Evolutionary conservation across 257 asterid species (phyloP), one percentile per base, ranked within the genome.

Genomic region (Osmanthus fragrans): DNA sequence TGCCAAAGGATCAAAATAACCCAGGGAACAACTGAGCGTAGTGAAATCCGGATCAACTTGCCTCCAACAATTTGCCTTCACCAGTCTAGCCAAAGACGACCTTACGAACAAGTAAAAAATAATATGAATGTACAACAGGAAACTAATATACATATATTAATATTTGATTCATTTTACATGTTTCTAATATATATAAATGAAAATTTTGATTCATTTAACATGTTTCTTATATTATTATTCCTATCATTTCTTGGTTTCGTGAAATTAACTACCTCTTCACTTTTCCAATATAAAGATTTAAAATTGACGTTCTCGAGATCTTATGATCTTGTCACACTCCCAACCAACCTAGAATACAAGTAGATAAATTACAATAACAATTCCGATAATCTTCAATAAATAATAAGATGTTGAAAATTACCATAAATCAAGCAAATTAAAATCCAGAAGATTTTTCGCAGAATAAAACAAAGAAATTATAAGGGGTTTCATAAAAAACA

Each of bases 401-500:
- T 70, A 64, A 34, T 51, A 76, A 63, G 76, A 49, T 34, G 40
- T 70, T 54, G 32, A 67, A 63, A 63, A 10, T 63, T 63, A 63
- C 34, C 18, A 63, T 63, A 34, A 6, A 6, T 47, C 39, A 70
- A 70, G 69, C 34, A 77, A 72, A 39, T 47, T 25, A 64, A 29
- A 74, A 45, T 16, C 39, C 15, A 72, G 64, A 73, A 21, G 16
- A 32, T 8, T 21, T 51, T 73, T 64, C 13, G 45, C 64, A 45
- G 30, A 71, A 72, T 23, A 15, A 64, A 66, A 36, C 47, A 54
- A 39, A 27, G 60, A 79, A 69, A 70, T 77, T 18, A 69, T 36
- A 77, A 77, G 67, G 60, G 73, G 74, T 54, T 70, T 68, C 72
- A 75, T 56, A 8, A 58, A 70, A 56, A 37, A 36, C 27, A 81